These are phyloP conservation scores for Begonia fuchsioides DNA, from an alignment of 306 rosid genomes.

Conservation along the genomic window DNA sequence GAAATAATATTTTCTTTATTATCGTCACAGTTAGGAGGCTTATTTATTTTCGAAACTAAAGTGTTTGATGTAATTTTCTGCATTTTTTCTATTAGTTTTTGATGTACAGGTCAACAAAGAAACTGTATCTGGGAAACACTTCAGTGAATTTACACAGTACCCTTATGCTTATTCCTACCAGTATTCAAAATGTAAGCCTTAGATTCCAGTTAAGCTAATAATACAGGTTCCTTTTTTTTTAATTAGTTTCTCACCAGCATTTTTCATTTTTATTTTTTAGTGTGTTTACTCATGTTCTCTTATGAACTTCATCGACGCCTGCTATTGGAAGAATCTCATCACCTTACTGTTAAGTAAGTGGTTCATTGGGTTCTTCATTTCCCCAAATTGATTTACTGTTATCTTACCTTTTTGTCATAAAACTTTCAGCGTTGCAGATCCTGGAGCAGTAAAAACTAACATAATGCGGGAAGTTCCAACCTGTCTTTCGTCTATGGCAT, in stretches of 20 bases:
- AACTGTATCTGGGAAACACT: constrained; percentile 52
- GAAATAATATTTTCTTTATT: too few relatives aligned
- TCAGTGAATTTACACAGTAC: constrained; percentile 30
- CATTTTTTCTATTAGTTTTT: constrained; percentile 26
- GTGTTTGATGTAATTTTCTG: background rate
- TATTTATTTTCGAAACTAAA: background rate
- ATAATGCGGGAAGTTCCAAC: constrained; percentile 73
- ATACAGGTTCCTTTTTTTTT: constrained; percentile 1
- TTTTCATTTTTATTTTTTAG: constrained; percentile 23
- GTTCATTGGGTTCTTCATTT: background rate
- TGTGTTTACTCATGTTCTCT: constrained; percentile 57
- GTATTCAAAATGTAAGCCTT: constrained; percentile 62
- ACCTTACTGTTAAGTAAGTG: constrained; percentile 53
- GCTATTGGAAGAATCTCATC: constrained; percentile 35
- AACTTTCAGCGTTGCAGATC: constrained; percentile 52
- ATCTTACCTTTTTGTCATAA: too few relatives aligned
- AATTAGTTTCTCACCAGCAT: background rate
- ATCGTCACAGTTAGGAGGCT: background rate
- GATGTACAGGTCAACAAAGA: constrained; percentile 43
- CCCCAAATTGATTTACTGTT: too few relatives aligned
- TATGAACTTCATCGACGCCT: constrained; percentile 66
- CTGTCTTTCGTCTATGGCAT: constrained; percentile 30
- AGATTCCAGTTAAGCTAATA: constrained; percentile 4
- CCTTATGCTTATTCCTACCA: constrained; percentile 66
- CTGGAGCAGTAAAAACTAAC: constrained; percentile 65